Evolutionary conservation across 495 filamentous ascomycete species (phyloP).

Genomic region (Daldinia concentrica): DNA sequence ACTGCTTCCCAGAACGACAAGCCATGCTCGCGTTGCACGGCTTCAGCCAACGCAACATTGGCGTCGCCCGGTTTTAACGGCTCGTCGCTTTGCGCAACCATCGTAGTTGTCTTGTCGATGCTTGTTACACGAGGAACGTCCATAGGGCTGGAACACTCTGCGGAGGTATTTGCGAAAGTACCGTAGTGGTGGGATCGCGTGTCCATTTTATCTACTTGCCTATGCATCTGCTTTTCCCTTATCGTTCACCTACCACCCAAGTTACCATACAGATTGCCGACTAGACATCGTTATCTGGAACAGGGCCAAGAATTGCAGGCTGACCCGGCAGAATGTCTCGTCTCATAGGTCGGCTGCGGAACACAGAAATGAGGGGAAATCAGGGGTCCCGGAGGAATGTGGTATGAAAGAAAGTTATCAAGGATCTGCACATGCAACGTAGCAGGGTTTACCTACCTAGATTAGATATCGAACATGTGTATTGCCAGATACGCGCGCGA

Average conservation of each 20-base stretch:
- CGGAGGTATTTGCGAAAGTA: constrained; percentile 26
- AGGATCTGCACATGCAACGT: constrained; percentile 17
- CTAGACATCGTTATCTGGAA: constrained; percentile 31
- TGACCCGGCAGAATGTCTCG: constrained; percentile 35
- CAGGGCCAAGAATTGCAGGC: constrained; percentile 27
- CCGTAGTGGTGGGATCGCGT: constrained; percentile 42
- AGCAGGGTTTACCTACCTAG: constrained; percentile 5
- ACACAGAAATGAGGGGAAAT: constrained; percentile 31
- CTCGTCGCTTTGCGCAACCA: constrained; percentile 21
- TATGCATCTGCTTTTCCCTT: constrained; percentile 19
- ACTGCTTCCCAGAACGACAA: constrained; percentile 49
- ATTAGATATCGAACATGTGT: neutral
- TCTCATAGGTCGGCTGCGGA: constrained; percentile 32
- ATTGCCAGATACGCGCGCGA: neutral
- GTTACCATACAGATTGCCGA: constrained; percentile 27
- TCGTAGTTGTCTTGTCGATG: constrained; percentile 23
- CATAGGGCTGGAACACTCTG: constrained; percentile 29
- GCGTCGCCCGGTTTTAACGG: constrained; percentile 34
- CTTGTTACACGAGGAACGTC: constrained; percentile 27
- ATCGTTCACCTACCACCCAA: constrained; percentile 18
- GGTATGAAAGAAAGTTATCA: neutral
- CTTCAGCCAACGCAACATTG: constrained; percentile 44
- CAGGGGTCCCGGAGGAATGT: constrained; percentile 16
- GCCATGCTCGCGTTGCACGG: constrained; percentile 47
- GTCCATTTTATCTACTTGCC: constrained; percentile 32